Conservation (phyloP, 768 basidiomycete genomes). For the Kwoniella heveanensis region DNA sequence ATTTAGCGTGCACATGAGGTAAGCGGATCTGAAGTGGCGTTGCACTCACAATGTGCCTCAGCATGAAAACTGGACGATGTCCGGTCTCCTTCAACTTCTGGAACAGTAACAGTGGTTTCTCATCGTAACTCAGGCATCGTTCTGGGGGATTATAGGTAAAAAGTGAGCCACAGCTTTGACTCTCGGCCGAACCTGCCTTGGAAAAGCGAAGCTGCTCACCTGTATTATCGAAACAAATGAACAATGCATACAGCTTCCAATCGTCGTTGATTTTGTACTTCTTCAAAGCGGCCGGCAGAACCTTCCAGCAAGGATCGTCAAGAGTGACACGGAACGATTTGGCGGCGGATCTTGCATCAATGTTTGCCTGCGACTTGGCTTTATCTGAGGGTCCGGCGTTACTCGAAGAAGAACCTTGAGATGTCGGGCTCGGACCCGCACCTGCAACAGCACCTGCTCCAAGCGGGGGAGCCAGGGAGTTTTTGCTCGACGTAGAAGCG, state of each 20-base stretch:
- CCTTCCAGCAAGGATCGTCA: constrained; percentile 98
- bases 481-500: neutral
- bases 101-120: constrained; percentile 94
- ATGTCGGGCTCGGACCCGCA: constrained; percentile 1
- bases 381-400: constrained; percentile 26
- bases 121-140: constrained; percentile 93
- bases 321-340: constrained; percentile 97
- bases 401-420: neutral
- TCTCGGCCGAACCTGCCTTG: neutral
- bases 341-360: constrained; percentile 50
- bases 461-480: neutral
- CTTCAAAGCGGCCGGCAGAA: constrained; percentile 93
- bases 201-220: constrained; percentile 61
- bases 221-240: constrained; percentile 93
- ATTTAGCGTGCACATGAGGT: no score
- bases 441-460: neutral
- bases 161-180: neutral
- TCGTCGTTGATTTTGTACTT: constrained; percentile 99
- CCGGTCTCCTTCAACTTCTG: constrained; percentile 95
- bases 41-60: constrained; percentile 54
- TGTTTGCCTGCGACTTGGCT: constrained; percentile 37
- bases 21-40: no score
- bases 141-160: constrained; percentile 62
- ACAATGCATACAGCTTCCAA: constrained; percentile 99
- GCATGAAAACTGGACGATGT: constrained; percentile 98